These are phyloP conservation scores for Ascoidea tarda DNA, from an alignment of 805 yeast genomes.

Conservation along the genomic window DNA sequence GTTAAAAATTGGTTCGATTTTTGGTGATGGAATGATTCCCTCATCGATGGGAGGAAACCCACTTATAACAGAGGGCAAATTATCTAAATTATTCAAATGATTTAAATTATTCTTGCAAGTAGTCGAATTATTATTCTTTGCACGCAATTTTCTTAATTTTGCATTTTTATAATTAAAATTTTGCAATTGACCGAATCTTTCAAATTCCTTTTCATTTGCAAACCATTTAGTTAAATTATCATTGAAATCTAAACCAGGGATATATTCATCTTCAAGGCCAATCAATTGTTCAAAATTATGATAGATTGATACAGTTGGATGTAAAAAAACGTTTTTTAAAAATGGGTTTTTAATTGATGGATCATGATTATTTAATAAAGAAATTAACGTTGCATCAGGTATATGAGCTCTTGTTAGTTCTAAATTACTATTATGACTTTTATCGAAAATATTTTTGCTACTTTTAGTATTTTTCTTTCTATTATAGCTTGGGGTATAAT, in stretches of 20 bases:
- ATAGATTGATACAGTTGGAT: slow-evolving; percentile 8
- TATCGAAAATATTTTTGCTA: neutral
- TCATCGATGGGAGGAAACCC: slow-evolving; percentile 3
- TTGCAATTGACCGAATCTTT: neutral
- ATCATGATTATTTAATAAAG: slow-evolving; percentile 1
- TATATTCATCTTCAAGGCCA: slow-evolving; percentile 65
- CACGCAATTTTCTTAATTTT: neutral
- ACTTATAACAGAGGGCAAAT: too few species aligned
- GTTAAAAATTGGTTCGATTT: slow-evolving; percentile 5
- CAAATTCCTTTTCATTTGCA: slow-evolving; percentile 3
- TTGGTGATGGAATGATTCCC: neutral
- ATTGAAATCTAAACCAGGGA: slow-evolving; percentile 56
- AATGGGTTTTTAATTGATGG: neutral
- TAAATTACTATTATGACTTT: slow-evolving; percentile 10
- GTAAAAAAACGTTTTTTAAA: slow-evolving; percentile 2
- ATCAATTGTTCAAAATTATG: slow-evolving; percentile 7
- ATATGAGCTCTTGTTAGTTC: slow-evolving; percentile 11
- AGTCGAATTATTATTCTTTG: neutral
- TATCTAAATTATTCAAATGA: too few species aligned
- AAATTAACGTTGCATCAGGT: slow-evolving; percentile 9
- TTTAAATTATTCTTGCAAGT: neutral
- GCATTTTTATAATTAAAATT: neutral
- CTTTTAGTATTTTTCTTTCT: slow-evolving; percentile 5
- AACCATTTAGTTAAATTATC: slow-evolving; percentile 36
- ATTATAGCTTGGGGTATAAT: slow-evolving; percentile 7